A percentile compares a stretch with the other conserved stretches of the same genome.
Conservation (phyloP, 257 asterid species). For the Ligustrum vulgare region DNA sequence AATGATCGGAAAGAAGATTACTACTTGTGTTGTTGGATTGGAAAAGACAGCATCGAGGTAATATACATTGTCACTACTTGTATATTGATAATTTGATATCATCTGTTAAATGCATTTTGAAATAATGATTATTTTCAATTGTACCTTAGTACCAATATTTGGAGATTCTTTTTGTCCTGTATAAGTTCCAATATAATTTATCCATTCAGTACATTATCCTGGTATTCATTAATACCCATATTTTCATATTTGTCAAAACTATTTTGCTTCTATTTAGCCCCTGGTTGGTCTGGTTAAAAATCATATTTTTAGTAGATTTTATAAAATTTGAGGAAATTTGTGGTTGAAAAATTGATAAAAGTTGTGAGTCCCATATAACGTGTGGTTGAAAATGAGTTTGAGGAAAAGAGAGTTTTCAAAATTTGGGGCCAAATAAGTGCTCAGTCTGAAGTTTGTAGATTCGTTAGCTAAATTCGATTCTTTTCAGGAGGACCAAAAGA, state of each 20-base stretch:
- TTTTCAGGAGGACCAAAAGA: constrained; percentile 77
- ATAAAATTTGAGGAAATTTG: too few relatives aligned
- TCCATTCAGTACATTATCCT: background rate
- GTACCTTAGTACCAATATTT: background rate
- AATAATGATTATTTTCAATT: background rate
- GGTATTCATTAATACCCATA: background rate
- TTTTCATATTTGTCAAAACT: background rate
- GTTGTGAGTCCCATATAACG: too few relatives aligned
- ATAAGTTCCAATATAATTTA: background rate
- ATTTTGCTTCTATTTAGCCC: background rate
- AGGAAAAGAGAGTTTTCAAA: too few relatives aligned
- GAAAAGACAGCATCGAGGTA: constrained; percentile 98
- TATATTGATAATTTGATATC: background rate
- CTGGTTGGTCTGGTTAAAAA: too few relatives aligned
- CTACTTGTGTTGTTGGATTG: constrained; percentile 91
- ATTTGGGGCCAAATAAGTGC: background rate
- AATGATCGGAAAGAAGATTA: constrained; percentile 90
- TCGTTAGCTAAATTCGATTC: constrained; percentile 3
- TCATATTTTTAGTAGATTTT: too few relatives aligned
- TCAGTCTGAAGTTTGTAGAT: constrained; percentile 5
- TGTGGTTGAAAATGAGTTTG: too few relatives aligned
- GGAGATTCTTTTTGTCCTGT: background rate
- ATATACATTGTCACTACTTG: background rate
- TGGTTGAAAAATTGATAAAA: too few relatives aligned
- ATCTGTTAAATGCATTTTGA: background rate